Base-by-base conservation (phyloP, 306 rosid species). In the Trifolium repens region DNA sequence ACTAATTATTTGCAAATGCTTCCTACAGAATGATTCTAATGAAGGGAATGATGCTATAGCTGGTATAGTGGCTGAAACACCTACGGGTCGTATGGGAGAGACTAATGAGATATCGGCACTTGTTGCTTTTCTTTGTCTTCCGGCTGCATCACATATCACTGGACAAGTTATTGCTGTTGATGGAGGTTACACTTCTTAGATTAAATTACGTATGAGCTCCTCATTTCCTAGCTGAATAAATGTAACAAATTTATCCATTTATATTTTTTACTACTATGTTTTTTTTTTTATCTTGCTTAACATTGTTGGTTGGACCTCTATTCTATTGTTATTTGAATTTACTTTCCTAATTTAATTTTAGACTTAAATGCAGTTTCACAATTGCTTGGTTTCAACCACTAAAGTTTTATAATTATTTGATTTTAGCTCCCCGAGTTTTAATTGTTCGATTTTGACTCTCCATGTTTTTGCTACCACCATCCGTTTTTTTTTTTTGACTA, bases 51-150 rank as follows among this genome's bases (percentile, higher is more conserved):
- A 14, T 0, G 43, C 2, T 4, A 0, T 39, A 0, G 4, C 11
- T 11, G 53, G 1, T 12, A 0, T 72, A 0, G 11, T 8, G 22
- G 37, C 76, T 58, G 9, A 49, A 53, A 80, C 82, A 26, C 86
- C 84, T 10, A 8, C 71, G 1, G 40, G 80, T 42, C 84, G 89
- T 0, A 3, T 60, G 0, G 91, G 79, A 34, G 84, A 87, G 30
- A 65, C 89, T 0, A 65, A 61, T 12, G 93, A 87, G 16, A 81
- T 90, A 15, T 81, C 93, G 0, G 43, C 90, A 1, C 4, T 87
- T 27, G 93, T 87, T 35, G 80, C 85, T 2, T 91, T 88, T 63
- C 88, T 88, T 37, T 90, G 90, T 54, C 89, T 90, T 26, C 91
- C 88, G 0, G 86, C 82, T 37, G 86, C 93, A 17, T 82, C 93